Evolutionary conservation across 352 stramenopile genomes (phyloP), one percentile per base, ranked within the genome.

Genomic region (Globisporangium cederbergense): DNA sequence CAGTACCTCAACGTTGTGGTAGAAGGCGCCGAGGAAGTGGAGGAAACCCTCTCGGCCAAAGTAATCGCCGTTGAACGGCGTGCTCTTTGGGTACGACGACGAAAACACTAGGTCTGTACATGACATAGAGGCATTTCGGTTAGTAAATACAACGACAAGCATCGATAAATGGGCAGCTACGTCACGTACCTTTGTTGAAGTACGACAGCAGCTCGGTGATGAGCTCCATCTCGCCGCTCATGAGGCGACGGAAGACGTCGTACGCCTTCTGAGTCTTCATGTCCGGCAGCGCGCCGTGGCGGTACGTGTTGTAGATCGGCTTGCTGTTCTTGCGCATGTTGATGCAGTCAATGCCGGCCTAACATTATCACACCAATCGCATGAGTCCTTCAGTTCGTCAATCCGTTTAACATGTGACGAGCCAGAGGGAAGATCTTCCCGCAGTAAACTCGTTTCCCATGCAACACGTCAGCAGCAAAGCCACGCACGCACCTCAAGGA

Each of bases 291-390:
- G 73, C 71, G 5, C 79, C 83, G 67, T 92, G 76, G 38, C 82
- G 79, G 66, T 91, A 89, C 45, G 75, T 90, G 65, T 85, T 85
- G 75, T 95, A 95, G 62, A 95, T 74, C 5, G 74, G 80, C 63
- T 88, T 88, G 68, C 86, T 93, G 66, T 93, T 93, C 64, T 90
- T 86, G 60, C 81, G 82, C 81, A 94, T 93, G 59, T 86, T 91
- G 51, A 70, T 79, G 61, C 74, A 87, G 66, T 96, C 87, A 18
- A 93, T 73, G 2, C 87, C 87, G 25, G 25, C 25, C 25, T 28
- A 28, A 28, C 25, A 28, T 28, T 28, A 28, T 28, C 1, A 28
- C 25, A 2, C 25, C 25, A 28, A 28, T 28, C 25, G 25, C 25
- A 28, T 28, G 25, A 28, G 25, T 28, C 25, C 25, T 28, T 28